Conservation (phyloP, 306 rosid genomes). For the Sphenostylis stenocarpa region DNA sequence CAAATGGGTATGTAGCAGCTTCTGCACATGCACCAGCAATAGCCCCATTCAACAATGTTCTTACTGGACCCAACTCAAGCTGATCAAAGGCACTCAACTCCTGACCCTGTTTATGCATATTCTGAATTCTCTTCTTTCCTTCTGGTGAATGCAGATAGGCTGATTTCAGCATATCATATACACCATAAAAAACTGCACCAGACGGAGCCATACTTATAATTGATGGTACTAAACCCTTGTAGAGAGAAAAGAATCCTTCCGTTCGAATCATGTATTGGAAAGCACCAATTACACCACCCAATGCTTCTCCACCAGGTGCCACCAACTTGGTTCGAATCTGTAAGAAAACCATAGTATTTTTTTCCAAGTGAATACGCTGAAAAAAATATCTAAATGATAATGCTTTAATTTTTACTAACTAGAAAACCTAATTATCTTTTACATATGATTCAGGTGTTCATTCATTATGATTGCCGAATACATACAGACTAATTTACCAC, state of each 20-base stretch:
- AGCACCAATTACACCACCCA: conserved; percentile 92
- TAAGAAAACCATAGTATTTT: conserved; percentile 27
- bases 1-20: conserved; percentile 93
- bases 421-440: background rate
- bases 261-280: conserved; percentile 80
- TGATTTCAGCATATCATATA: conserved; percentile 82
- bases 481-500: conserved; percentile 2
- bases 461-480: conserved; percentile 17
- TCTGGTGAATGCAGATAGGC: conserved; percentile 85
- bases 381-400: conserved; percentile 23
- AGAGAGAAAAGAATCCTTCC: conserved; percentile 90
- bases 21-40: conserved; percentile 97
- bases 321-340: conserved; percentile 93
- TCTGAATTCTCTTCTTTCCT: conserved; percentile 76
- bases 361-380: conserved; percentile 14
- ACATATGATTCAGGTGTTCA: conserved; percentile 23
- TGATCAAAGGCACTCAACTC: conserved; percentile 82
- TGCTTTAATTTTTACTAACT: conserved; percentile 6
- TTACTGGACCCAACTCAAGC: conserved; percentile 85
- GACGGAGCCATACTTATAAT: conserved; percentile 95
- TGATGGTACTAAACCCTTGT: conserved; percentile 94
- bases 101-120: conserved; percentile 66
- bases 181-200: conserved; percentile 95
- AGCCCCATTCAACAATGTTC: conserved; percentile 89
- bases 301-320: conserved; percentile 96